Evolutionary conservation across 176 grass and related monocot genomes (phyloP).

Genomic region (Avena eriantha): DNA sequence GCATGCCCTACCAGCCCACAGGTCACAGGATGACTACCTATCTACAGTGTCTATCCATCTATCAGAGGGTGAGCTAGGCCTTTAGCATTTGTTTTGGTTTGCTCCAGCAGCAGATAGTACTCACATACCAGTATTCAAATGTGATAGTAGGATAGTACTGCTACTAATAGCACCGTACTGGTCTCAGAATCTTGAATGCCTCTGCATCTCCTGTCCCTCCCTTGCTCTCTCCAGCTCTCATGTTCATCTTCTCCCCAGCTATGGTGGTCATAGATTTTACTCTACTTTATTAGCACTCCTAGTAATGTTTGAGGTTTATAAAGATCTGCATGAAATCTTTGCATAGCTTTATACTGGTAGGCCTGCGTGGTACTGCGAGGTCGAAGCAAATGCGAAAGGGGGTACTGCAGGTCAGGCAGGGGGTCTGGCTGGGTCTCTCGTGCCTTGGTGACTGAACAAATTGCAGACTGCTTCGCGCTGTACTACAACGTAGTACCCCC

Average conservation of each 20-base stretch:
- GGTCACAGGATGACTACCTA: not conserved
- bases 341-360: not conserved
- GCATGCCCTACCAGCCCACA: conserved; percentile 18
- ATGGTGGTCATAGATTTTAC: not conserved
- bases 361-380: not conserved
- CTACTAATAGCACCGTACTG: conserved; percentile 37
- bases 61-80: not conserved
- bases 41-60: not conserved
- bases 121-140: conserved; percentile 17
- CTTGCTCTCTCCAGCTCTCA: conserved; percentile 34
- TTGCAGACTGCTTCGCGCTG: not conserved
- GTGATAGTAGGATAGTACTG: not conserved
- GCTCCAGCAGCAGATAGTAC: not conserved
- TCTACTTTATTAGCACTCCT: too few species aligned
- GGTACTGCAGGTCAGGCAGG: not conserved
- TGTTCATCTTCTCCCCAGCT: not conserved
- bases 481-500: not conserved
- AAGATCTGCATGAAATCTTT: not conserved
- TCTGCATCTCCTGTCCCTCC: conserved; percentile 28
- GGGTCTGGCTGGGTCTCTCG: not conserved
- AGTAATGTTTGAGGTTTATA: not conserved
- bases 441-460: not conserved
- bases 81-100: conserved; percentile 25
- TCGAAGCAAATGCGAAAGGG: not conserved
- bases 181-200: conserved; percentile 39